These are phyloP conservation scores for Ceratocystis destructans DNA, from an alignment of 2,329 filamentous ascomycete species.

Conservation along the genomic window DNA sequence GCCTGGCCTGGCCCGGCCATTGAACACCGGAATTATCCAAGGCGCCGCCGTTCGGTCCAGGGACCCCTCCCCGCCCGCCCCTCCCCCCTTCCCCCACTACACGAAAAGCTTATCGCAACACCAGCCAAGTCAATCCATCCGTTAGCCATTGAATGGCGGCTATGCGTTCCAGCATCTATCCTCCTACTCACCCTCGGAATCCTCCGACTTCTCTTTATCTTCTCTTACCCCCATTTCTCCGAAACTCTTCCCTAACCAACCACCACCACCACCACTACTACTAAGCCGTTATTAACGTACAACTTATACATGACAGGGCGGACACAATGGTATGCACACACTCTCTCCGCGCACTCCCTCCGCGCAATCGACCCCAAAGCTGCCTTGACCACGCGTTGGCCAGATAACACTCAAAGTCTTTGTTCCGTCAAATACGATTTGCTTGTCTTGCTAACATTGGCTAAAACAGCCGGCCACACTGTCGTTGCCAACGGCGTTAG, in stretches of 20 bases:
- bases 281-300: not conserved
- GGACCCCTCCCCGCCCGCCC: not conserved
- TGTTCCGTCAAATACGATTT: not conserved
- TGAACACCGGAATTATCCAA: not conserved
- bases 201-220: not conserved
- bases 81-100: not conserved
- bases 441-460: slow-evolving; percentile 18
- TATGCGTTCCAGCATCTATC: not conserved
- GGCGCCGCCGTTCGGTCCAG: not conserved
- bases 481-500: slow-evolving; percentile 20
- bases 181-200: not conserved
- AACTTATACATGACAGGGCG: slow-evolving; percentile 13
- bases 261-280: not conserved
- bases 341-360: not conserved
- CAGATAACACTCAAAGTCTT: not conserved
- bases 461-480: slow-evolving; percentile 17
- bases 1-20: not conserved
- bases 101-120: not conserved
- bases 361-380: slow-evolving; percentile 1
- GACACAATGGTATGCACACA: slow-evolving; percentile 17
- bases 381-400: not conserved
- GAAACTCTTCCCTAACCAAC: not conserved
- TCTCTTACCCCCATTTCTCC: not conserved
- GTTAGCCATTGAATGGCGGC: not conserved
- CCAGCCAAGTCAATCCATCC: not conserved